Conservation (phyloP, 345 rosid genomes). For the Abelmoschus esculentus region DNA sequence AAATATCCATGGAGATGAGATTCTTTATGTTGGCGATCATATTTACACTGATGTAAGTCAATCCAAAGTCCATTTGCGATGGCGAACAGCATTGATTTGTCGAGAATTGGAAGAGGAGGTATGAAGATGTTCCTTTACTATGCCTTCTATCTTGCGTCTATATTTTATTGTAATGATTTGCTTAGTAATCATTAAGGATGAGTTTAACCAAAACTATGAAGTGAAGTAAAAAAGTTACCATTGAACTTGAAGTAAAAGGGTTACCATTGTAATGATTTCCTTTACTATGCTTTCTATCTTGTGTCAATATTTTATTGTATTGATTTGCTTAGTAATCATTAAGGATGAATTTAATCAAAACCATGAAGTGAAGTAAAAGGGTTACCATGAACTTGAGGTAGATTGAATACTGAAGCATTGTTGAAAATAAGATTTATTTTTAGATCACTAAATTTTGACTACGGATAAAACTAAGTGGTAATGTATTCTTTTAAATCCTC, state of each 20-base stretch:
- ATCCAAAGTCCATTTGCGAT: constrained; percentile 84
- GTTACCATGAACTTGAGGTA: background rate
- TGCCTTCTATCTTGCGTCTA: background rate
- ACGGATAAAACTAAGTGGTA: background rate
- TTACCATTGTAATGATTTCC: too few species aligned
- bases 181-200: too few species aligned
- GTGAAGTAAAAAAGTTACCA: too few species aligned
- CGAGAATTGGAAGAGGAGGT: constrained; percentile 98
- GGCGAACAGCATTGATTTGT: constrained; percentile 92
- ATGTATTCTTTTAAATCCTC: background rate
- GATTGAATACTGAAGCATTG: background rate
- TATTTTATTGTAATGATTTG: too few species aligned
- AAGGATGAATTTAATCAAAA: background rate
- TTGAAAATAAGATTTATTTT: background rate
- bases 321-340: background rate
- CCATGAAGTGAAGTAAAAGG: background rate
- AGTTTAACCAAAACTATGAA: too few species aligned
- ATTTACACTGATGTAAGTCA: constrained; percentile 95
- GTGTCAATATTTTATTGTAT: background rate
- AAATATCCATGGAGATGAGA: constrained; percentile 85
- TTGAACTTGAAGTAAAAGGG: too few species aligned
- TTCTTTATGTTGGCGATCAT: constrained; percentile 91
- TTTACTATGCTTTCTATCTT: background rate
- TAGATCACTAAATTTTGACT: background rate
- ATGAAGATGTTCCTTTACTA: constrained; percentile 3